phyloP scores from a whole-genome alignment of 768 basidiomycete species.

The Porpolomopsis calyptriformis region DNA sequence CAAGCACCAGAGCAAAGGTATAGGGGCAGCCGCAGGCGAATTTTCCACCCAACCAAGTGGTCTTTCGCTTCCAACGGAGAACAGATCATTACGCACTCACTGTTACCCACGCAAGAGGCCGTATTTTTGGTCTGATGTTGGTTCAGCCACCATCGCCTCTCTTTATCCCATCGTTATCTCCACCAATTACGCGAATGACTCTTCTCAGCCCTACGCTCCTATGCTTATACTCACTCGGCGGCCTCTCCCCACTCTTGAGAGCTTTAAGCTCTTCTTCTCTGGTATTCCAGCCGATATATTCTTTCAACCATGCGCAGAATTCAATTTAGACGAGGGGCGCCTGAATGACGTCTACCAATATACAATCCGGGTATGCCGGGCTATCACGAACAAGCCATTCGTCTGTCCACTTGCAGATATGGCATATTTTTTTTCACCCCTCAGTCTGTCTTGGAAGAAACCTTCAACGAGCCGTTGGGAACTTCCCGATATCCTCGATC shows the following conservation, averaged over 20 bases:
- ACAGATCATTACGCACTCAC: conserved; percentile 30
- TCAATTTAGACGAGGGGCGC: conserved; percentile 37
- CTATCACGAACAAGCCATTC: conserved; percentile 59
- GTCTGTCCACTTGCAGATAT: conserved; percentile 42
- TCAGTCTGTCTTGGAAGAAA: conserved; percentile 30
- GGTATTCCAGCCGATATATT: conserved; percentile 34
- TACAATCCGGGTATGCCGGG: conserved; percentile 52
- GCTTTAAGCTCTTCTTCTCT: conserved; percentile 51
- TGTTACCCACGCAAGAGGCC: conserved; percentile 49
- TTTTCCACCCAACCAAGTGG: not conserved
- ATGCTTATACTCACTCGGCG: conserved; percentile 56
- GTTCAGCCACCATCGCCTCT: conserved; percentile 14
- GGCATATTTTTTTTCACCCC: conserved; percentile 59
- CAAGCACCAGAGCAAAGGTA: not conserved
- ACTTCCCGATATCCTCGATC: conserved; percentile 28
- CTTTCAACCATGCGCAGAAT: conserved; percentile 36
- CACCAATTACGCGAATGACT: conserved; percentile 22
- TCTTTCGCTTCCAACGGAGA: not conserved
- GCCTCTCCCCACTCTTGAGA: conserved; percentile 48
- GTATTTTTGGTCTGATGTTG: conserved; percentile 53
- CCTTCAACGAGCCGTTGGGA: conserved; percentile 10
- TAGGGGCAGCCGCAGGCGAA: not conserved
- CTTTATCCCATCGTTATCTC: conserved; percentile 54
- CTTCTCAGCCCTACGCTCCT: conserved; percentile 37
- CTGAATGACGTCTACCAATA: conserved; percentile 44